A percentile compares a stretch with the other conserved stretches of the same genome.
phyloP scores from a whole-genome alignment of 1,284 basidiomycete genomes.

The Cryptococcus amylolentus region DNA sequence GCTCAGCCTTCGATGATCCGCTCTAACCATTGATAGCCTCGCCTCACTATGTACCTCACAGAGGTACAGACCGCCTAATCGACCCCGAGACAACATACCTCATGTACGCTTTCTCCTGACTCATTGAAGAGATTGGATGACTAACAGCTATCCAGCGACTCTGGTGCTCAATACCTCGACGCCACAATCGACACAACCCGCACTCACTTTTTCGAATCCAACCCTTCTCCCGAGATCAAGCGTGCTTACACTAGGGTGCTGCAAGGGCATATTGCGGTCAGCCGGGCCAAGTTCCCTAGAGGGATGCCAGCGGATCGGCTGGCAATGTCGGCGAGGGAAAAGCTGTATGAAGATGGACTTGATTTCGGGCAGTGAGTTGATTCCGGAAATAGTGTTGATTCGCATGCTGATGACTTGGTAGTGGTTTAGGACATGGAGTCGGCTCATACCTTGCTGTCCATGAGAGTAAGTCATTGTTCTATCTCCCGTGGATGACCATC shows the following conservation, averaged over 20 bases:
- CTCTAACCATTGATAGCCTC: conserved; percentile 56
- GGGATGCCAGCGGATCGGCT: conserved; percentile 76
- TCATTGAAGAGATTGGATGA: neutral
- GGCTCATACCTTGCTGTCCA: conserved; percentile 42
- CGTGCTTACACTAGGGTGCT: conserved; percentile 91
- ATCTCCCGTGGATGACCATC: neutral
- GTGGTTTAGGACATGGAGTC: conserved; percentile 46
- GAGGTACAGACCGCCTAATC: conserved; percentile 67
- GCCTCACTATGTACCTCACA: conserved; percentile 85
- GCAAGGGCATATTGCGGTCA: conserved; percentile 95
- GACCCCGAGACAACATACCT: conserved; percentile 77
- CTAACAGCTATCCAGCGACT: conserved; percentile 60
- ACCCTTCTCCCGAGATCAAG: conserved; percentile 68
- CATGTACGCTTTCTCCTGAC: conserved; percentile 59
- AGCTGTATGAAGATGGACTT: conserved; percentile 82
- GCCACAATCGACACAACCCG: conserved; percentile 92
- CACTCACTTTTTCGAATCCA: conserved; percentile 75
- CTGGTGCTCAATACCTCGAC: conserved; percentile 81
- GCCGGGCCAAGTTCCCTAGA: conserved; percentile 80
- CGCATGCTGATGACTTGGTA: neutral
- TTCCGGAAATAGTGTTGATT: neutral
- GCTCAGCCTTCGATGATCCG: neutral
- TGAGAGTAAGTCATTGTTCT: conserved; percentile 33
- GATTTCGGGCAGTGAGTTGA: conserved; percentile 57
- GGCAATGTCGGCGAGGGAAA: conserved; percentile 78